Base-by-base conservation (phyloP, 2,329 filamentous ascomycete species). In the Clonostachys byssicola region DNA sequence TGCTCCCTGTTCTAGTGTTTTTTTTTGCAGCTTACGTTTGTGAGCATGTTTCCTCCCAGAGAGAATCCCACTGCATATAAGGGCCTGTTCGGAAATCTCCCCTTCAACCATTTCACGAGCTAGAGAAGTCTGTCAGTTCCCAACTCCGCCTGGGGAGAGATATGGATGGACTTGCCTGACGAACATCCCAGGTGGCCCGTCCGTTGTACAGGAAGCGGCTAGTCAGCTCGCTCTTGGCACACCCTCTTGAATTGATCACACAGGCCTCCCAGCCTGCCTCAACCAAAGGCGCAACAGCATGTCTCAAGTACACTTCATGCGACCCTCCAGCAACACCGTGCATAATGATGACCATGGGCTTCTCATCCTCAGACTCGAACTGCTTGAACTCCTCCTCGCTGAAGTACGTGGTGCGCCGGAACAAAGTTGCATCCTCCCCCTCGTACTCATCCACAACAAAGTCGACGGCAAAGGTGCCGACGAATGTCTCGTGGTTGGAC, bases 31-130 rank as follows among this genome's bases (percentile, higher is more conserved):
- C 43, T 20, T 79, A 92, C 89, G 65, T 96, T 99, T 6, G 90
- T 92, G 51, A 99, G 68, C 56, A 99, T 97, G 61, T 97, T 99
- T 16, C 91, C 94, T 14, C 94, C 94, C 0, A 99, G 75, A 1
- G 89, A 95, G 68, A 95, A 99, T 0, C 94, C 95, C 45, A 97
- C 78, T 3, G 84, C 94, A 63, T 92, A 97, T 4, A 99, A 71
- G 1, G 89, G 90, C 44, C 94, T 77, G 55, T 95, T 94, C 0
- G 95, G 94, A 62, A 91, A 99, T 6, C 75, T 87, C 58, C 81
- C 68, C 47, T 79, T 78, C 39, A 94, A 69, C 84, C 89, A 95
- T 48, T 83, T 84, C 33, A 96, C 81, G 52, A 77, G 23, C 23
- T 30, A 30, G 8, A 30, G 9, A 10, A 30, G 23, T 30, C 23